Base-by-base conservation (phyloP, 495 filamentous ascomycete species). In the Penicillium mononematosum region DNA sequence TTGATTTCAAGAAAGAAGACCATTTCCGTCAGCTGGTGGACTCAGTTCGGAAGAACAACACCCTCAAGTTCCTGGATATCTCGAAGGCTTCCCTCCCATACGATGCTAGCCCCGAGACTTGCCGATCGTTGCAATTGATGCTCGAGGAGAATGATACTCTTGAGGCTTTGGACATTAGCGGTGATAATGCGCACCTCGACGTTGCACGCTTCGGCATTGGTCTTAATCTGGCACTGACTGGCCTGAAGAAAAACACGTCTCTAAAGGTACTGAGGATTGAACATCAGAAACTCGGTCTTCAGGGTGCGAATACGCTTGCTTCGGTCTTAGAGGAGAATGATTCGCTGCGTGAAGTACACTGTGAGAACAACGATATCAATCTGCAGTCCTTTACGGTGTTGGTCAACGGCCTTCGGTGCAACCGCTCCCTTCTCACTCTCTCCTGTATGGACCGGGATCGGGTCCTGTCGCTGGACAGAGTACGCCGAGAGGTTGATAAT, bases 121-220 rank as follows among this genome's bases (percentile, higher is more conserved):
- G 88, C 58, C 78, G 83, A 43, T 78, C 85, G n/a, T 66, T 97
- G 16, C 83, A 88, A 60, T 57, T 79, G 42, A 83, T 97, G 73
- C 90, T 98, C 59, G 84, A 87, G 27, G 77, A 85, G 51, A 97
- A 98, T 62, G 73, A 80, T 10, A 89, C 87, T 0, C 75, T 98
- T 12, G 81, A 85, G 54, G 88, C 85, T 53, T 73, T 98, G 16
- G 88, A 96, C 66, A 84, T 97, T 44, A 94, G 91, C 7, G 94
- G 94, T 5, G 94, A 96, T 67, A 88, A 88, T 60, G 89, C 91
- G 8, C 87, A 92, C 65, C 77, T 97, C 24, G 94, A 96, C 66
- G 89, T 90, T 45, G 87, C 89, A 1, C 85, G 88, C 43, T 85
- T 96, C 36, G 92, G 93, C 19, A 86, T 84, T 58, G 91, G 91